Percentiles rank a stretch among this genome's conserved stretches.
phyloP scores from a whole-genome alignment of 208 protist species.

The Crithidia mellificae region DNA sequence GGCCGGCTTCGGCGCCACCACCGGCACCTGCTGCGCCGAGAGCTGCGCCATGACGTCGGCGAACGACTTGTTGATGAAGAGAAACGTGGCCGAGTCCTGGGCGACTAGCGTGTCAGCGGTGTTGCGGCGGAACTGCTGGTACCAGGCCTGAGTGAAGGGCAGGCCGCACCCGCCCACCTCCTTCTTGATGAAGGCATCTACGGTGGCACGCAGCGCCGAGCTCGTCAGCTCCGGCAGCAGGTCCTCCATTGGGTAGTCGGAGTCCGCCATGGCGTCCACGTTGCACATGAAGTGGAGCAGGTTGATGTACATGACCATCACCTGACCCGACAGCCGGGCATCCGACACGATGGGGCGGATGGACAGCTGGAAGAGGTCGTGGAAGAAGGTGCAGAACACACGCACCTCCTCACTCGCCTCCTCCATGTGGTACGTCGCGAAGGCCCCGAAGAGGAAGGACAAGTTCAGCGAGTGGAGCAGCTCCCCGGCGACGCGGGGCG shows the following conservation, averaged over 20 bases:
- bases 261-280: slow-evolving; percentile 78
- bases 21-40: slow-evolving; percentile 29
- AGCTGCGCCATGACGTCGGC: slow-evolving; percentile 43
- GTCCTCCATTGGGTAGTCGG: slow-evolving; percentile 38
- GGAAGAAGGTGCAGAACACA: slow-evolving; percentile 79
- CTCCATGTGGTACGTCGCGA: slow-evolving; percentile 86
- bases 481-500: slow-evolving; percentile 43
- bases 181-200: slow-evolving; percentile 69
- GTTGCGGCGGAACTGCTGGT: slow-evolving; percentile 68
- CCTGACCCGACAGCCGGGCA: slow-evolving; percentile 43
- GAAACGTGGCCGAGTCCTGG: slow-evolving; percentile 67
- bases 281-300: slow-evolving; percentile 91
- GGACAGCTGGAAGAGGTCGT: slow-evolving; percentile 79
- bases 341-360: slow-evolving; percentile 63
- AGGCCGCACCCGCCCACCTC: slow-evolving; percentile 73
- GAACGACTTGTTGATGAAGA: slow-evolving; percentile 67
- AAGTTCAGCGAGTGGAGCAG: slow-evolving; percentile 77
- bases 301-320: slow-evolving; percentile 85
- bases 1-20: slow-evolving; percentile 26
- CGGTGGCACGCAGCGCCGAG: slow-evolving; percentile 39
- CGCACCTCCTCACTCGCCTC: slow-evolving; percentile 60
- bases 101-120: slow-evolving; percentile 71
- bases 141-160: slow-evolving; percentile 79
- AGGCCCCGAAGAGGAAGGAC: slow-evolving; percentile 76
- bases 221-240: slow-evolving; percentile 70